Base-by-base conservation (phyloP, 140 eudicot genomes). In the Senecio squalidus region DNA sequence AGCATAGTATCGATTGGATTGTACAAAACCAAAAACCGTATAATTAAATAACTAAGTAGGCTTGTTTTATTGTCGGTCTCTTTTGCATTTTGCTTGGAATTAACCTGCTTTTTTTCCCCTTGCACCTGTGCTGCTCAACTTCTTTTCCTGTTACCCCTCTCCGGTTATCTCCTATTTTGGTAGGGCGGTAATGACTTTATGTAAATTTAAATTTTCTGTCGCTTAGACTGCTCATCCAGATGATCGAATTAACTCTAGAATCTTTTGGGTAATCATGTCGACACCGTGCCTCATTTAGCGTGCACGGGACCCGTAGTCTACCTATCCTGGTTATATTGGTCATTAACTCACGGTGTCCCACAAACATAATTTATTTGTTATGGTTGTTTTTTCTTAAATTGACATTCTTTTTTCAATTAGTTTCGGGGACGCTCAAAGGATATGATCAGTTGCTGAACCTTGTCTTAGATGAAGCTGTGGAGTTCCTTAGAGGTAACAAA, bases 401-500 rank as follows among this genome's bases (percentile, higher is more conserved):
- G 33, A 46, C 40, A 3, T 41, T 48, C 2, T 52, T 66, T 58
- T 70, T 10, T 47, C 21, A 36, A 58, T 24, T 64, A 92, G 98
- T 92, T 78, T 72, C 89, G 4, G 98, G 98, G 56, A 92, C 96
- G 4, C 80, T 92, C 38, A 92, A 92, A 72, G 98, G 98, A 33
- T 92, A 92, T 71, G 98, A 92, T 55, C 98, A 92, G 67, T 65
- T 92, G 82, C 76, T 92, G 68, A 92, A 92, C 71, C 96, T 92
- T 75, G 98, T 92, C n/a, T 51, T 92, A 78, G 98, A 92, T 77
- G 98, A 92, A 84, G 98, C 97, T 26, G 68, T 71, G 17, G 97
- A 89, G 70, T 85, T 51, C 40, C 87, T 89, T 29, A 80, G 98
- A 81, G 98, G 98, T 86, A 77, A 68, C 51, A 57, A 53, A 4